Conservation (phyloP, 2,329 filamentous ascomycete species). For the Paraconiothyrium sp. region DNA sequence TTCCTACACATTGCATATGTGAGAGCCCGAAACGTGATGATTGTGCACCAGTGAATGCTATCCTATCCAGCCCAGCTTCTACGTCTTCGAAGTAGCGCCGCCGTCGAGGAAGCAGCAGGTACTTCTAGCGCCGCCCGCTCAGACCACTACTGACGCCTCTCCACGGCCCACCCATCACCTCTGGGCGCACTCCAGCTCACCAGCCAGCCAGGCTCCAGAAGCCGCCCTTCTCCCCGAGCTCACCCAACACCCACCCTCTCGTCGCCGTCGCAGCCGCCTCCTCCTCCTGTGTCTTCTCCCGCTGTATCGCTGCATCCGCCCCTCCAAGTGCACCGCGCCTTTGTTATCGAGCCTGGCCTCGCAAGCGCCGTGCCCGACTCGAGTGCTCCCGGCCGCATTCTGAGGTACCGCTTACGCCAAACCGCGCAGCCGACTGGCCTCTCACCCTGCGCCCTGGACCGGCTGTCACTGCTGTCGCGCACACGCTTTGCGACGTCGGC, state of each 20-base stretch:
- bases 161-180: conserved; percentile 10
- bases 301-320: conserved; percentile 21
- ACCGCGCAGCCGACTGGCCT: conserved; percentile 8
- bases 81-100: neutral
- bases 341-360: conserved; percentile 28
- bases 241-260: neutral
- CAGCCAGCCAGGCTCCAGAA: conserved; percentile 6
- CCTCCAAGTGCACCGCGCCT: conserved; percentile 19
- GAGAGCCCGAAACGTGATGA: neutral
- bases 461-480: conserved; percentile 18
- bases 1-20: too few relatives aligned
- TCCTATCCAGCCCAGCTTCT: too few relatives aligned
- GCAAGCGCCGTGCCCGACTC: conserved; percentile 25
- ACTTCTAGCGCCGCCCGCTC: conserved; percentile 4
- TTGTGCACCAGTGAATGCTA: neutral
- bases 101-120: neutral
- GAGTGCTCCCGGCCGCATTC: conserved; percentile 21
- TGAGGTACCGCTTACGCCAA: conserved; percentile 20
- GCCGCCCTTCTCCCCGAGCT: conserved; percentile 5
- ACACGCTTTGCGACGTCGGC: conserved; percentile 14
- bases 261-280: conserved; percentile 10
- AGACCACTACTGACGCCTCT: conserved; percentile 7
- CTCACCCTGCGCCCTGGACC: conserved; percentile 8
- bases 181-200: conserved; percentile 8
- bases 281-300: neutral